phyloP scores from a whole-genome alignment of 495 filamentous ascomycete species.

The Podospora didyma region DNA sequence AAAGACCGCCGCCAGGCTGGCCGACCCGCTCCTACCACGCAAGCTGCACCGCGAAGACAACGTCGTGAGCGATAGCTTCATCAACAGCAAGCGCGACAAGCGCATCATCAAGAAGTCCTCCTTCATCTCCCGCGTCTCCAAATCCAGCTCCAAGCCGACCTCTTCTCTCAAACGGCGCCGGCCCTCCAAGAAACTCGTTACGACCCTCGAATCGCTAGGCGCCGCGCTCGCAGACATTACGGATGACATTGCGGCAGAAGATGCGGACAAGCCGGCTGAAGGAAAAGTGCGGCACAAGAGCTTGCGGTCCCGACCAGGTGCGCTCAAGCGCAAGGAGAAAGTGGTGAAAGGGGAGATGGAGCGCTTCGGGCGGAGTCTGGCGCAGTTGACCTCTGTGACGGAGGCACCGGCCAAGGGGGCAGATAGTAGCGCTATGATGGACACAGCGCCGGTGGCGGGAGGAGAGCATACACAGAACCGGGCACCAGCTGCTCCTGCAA shows the following conservation, averaged over 20 bases:
- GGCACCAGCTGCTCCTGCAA: constrained; percentile 30
- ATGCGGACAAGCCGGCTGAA: constrained; percentile 32
- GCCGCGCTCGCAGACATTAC: constrained; percentile 65
- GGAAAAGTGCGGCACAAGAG: constrained; percentile 63
- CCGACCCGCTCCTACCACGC: constrained; percentile 32
- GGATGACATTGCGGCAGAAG: constrained; percentile 30
- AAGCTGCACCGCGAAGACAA: constrained; percentile 40
- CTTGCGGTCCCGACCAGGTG: constrained; percentile 68
- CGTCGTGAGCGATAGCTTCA: constrained; percentile 42
- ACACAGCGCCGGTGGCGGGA: constrained; percentile 6
- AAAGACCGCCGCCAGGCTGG: constrained; percentile 28
- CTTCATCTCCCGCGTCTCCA: constrained; percentile 72
- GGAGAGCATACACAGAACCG: constrained; percentile 13
- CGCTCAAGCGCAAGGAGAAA: constrained; percentile 76
- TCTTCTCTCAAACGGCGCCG: constrained; percentile 54
- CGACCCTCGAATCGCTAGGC: constrained; percentile 72
- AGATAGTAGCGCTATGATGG: constrained; percentile 7
- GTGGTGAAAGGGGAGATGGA: constrained; percentile 73
- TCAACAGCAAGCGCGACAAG: constrained; percentile 72
- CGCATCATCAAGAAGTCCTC: constrained; percentile 68
- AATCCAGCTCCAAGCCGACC: constrained; percentile 36
- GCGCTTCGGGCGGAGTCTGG: constrained; percentile 79
- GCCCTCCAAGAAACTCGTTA: constrained; percentile 68
- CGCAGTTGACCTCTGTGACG: constrained; percentile 51
- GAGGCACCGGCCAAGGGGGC: constrained; percentile 13